Evolutionary conservation across 2,329 filamentous ascomycete genomes (phyloP).

Genomic region (Penicillium concentricum): DNA sequence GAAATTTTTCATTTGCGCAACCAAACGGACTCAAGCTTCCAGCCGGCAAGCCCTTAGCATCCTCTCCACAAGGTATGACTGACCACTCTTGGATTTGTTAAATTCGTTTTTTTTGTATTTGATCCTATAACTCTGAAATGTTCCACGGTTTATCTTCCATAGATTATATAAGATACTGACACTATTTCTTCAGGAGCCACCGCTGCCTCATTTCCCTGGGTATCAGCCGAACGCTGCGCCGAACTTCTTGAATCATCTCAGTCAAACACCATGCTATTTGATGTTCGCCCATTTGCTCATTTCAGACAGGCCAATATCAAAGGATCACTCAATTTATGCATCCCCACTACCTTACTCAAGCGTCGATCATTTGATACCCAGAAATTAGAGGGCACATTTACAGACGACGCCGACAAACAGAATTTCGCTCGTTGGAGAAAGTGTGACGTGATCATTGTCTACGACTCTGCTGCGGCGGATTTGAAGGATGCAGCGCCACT

Average conservation of each 20-base stretch:
- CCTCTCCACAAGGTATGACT: constrained; percentile 10
- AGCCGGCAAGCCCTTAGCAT: background rate
- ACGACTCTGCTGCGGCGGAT: constrained; percentile 74
- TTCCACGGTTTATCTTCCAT: background rate
- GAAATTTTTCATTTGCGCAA: background rate
- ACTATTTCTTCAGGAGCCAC: background rate
- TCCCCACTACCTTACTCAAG: constrained; percentile 90
- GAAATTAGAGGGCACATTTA: constrained; percentile 85
- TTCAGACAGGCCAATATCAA: constrained; percentile 72
- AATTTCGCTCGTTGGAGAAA: constrained; percentile 76
- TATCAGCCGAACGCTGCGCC: constrained; percentile 56
- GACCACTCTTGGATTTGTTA: background rate
- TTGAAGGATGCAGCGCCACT: constrained; percentile 78
- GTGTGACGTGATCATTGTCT: constrained; percentile 77
- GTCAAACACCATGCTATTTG: constrained; percentile 69
- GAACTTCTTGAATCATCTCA: constrained; percentile 54
- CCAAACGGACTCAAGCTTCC: background rate
- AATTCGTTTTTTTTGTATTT: background rate
- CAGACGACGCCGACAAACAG: constrained; percentile 64
- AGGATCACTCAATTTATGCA: constrained; percentile 87
- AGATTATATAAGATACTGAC: constrained; percentile 5
- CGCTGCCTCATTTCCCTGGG: constrained; percentile 29
- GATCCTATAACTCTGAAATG: background rate
- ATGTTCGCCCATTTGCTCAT: constrained; percentile 82
- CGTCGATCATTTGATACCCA: constrained; percentile 84